phyloP scores from a whole-genome alignment of 805 yeast species.

The Ogataea kodamae region DNA sequence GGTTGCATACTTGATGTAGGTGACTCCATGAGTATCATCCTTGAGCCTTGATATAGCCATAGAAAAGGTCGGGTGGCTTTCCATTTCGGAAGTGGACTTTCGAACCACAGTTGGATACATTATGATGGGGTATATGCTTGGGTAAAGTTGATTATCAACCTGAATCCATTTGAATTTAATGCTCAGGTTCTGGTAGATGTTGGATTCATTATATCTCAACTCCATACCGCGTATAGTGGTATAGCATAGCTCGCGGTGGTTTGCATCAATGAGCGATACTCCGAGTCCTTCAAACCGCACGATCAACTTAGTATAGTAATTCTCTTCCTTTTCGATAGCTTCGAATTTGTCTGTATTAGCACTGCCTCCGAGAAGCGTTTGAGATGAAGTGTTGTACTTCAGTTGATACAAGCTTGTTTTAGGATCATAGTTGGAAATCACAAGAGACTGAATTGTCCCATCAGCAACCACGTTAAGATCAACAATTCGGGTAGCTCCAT shows the following conservation, averaged over 20 bases:
- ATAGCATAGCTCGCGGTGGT: conserved; percentile 76
- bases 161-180: conserved; percentile 92
- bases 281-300: conserved; percentile 83
- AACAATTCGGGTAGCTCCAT: conserved; percentile 48
- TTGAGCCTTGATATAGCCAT: conserved; percentile 79
- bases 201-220: conserved; percentile 76
- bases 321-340: conserved; percentile 50
- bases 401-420: conserved; percentile 71
- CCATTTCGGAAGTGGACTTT: conserved; percentile 76
- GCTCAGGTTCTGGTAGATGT: conserved; percentile 74
- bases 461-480: conserved; percentile 93
- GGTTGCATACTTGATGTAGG: conserved; percentile 89
- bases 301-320: conserved; percentile 48
- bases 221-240: conserved; percentile 81
- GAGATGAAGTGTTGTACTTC: conserved; percentile 29
- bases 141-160: conserved; percentile 85
- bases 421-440: conserved; percentile 79
- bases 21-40: conserved; percentile 87
- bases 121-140: conserved; percentile 83
- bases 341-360: conserved; percentile 47
- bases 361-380: conserved; percentile 26
- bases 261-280: conserved; percentile 71
- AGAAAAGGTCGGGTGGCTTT: conserved; percentile 85
- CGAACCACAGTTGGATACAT: conserved; percentile 89
- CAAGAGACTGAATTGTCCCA: conserved; percentile 88